These are phyloP conservation scores for Acer yangbiense DNA, from an alignment of 345 rosid genomes.

Conservation along the genomic window DNA sequence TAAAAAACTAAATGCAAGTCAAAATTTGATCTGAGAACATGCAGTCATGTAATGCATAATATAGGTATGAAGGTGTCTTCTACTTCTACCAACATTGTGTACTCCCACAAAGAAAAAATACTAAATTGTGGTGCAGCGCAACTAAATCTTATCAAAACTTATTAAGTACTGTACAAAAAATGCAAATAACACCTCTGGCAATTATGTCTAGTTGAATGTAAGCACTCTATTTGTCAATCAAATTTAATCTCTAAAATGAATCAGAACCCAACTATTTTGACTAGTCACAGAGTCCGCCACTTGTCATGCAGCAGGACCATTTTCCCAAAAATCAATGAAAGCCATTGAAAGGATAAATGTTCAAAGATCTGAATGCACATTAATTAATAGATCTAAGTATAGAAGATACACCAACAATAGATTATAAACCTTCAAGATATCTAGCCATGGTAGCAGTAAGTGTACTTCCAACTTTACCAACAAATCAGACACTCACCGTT, in stretches of 20 bases:
- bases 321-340: not conserved
- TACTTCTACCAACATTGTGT: not conserved
- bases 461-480: constrained; percentile 1
- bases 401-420: constrained; percentile 4
- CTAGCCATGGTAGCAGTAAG: constrained; percentile 1
- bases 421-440: not conserved
- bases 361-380: not conserved
- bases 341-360: not conserved
- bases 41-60: not conserved
- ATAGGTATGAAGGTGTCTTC: not conserved
- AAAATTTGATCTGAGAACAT: constrained; percentile 22
- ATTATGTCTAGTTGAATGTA: not conserved
- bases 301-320: not conserved
- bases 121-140: not conserved
- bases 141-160: not conserved
- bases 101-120: not conserved
- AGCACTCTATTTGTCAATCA: not conserved
- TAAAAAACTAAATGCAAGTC: constrained; percentile 23
- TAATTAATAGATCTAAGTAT: not conserved
- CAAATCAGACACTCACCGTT: constrained; percentile 60
- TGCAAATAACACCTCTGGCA: constrained; percentile 10
- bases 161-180: not conserved
- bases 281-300: not conserved
- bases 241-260: not conserved
- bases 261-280: not conserved